Conservation (phyloP, 2,329 filamentous ascomycete species). For the Stagonosporopsis rhizophila region DNA sequence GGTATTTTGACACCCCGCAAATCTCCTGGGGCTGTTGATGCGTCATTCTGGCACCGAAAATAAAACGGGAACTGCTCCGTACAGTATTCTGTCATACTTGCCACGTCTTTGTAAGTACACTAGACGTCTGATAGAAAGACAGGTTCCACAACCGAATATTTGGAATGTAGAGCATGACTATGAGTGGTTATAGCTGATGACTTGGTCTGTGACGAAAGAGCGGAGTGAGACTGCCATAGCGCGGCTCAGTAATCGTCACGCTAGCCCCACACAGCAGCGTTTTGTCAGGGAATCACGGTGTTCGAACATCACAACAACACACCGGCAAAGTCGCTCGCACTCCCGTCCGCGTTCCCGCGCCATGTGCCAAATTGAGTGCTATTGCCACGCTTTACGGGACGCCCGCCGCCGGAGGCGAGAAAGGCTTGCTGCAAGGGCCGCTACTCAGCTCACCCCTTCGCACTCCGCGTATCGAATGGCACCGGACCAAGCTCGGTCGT, state of each 20-base stretch:
- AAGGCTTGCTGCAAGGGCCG: slow-evolving; percentile 1
- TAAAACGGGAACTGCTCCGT: not conserved
- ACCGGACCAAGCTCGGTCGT: not conserved
- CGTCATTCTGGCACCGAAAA: not conserved
- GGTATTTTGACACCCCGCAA: not conserved
- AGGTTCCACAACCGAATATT: not conserved
- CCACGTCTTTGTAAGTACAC: not conserved
- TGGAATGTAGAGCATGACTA: not conserved
- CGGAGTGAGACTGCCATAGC: slow-evolving; percentile 14
- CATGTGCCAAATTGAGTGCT: not conserved
- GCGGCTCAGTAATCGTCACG: slow-evolving; percentile 16
- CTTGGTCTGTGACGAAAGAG: slow-evolving; percentile 15
- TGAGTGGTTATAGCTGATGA: not conserved
- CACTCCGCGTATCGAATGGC: not conserved
- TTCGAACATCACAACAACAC: not conserved
- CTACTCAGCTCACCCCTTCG: slow-evolving; percentile 1
- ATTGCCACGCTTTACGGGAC: slow-evolving; percentile 4
- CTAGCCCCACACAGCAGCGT: slow-evolving; percentile 7
- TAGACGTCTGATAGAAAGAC: not conserved
- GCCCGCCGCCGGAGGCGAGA: slow-evolving; percentile 1
- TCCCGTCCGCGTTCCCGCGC: not conserved
- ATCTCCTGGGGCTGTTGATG: not conserved
- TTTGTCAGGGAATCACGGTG: not conserved
- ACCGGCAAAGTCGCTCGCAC: not conserved
- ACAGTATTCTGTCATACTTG: not conserved